Evolutionary conservation across 2,329 filamentous ascomycete species (phyloP).

Genomic region (Fonsecaea erecta): DNA sequence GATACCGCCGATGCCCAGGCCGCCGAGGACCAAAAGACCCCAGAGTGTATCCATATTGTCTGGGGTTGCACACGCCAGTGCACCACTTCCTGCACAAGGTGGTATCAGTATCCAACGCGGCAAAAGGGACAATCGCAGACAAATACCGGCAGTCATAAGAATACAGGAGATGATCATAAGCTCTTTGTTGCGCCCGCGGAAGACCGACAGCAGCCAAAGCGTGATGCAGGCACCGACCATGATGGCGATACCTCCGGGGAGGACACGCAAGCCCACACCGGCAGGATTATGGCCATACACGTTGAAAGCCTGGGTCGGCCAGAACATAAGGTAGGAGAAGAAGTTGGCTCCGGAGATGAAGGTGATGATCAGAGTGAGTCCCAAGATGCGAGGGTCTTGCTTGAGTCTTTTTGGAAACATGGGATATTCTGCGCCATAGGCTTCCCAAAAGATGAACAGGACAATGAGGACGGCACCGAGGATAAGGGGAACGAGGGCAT

Average conservation of each 20-base stretch:
- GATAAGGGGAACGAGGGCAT: conserved; percentile 53
- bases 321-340: conserved; percentile 61
- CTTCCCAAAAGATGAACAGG: conserved; percentile 53
- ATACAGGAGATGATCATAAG: conserved; percentile 3
- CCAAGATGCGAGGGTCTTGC: conserved; percentile 56
- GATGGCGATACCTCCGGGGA: conserved; percentile 40
- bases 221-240: conserved; percentile 61
- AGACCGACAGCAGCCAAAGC: conserved; percentile 59
- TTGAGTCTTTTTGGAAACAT: conserved; percentile 52
- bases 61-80: no score
- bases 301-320: conserved; percentile 67
- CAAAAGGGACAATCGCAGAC: no score
- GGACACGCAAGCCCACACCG: conserved; percentile 66
- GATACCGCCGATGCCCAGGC: conserved; percentile 21
- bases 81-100: no score
- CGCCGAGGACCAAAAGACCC: no score
- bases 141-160: no score
- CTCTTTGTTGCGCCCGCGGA: no score
- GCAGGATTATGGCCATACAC: conserved; percentile 68
- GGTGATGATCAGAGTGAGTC: conserved; percentile 60
- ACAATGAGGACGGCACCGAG: conserved; percentile 48
- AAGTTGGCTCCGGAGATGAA: conserved; percentile 65
- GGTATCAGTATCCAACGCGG: conserved; percentile 57
- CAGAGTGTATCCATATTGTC: no score
- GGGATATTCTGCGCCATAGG: conserved; percentile 51